Evolutionary conservation across 108 stramenopile genomes (phyloP), one percentile per base, ranked within the genome.

Genomic region (Conticribra weissflogii): DNA sequence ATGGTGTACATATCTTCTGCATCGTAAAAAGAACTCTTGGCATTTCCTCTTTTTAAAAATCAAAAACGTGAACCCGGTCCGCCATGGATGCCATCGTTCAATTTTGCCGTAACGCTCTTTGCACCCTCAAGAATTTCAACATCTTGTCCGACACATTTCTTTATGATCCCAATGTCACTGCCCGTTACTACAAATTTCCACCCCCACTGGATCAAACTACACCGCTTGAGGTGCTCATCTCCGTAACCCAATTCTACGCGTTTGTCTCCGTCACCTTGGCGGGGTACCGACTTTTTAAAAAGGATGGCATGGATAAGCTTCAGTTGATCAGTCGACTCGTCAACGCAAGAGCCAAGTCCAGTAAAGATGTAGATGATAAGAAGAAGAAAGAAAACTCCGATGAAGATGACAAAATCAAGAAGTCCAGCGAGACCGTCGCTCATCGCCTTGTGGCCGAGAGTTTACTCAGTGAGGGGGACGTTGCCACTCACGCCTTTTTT

Each of bases 31-130:
- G n/a, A n/a, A n/a, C n/a, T n/a, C n/a, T n/a, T n/a, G n/a, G n/a
- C n/a, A n/a, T n/a, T n/a, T n/a, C n/a, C n/a, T n/a, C n/a, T n/a
- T n/a, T n/a, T n/a, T n/a, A n/a, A n/a, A n/a, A n/a, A n/a, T n/a
- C n/a, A n/a, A n/a, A n/a, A n/a, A n/a, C n/a, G n/a, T n/a, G n/a
- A n/a, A n/a, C n/a, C n/a, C n/a, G n/a, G n/a, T n/a, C n/a, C n/a
- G n/a, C n/a, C n/a, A 86, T 91, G 93, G 90, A 95, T 55, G 85
- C 89, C 46, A 66, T 89, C 32, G 92, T 96, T 24, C 92, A 92
- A 70, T 82, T 96, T 51, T 32, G 87, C 31, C 89, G 95, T 7
- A 96, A 96, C 50, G 80, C 69, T 12, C 74, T 93, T 18, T 96
- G 95, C 82, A 89, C 89, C 54, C 50, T 82, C 50, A 96, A 96